These are phyloP conservation scores for Piedraia hortae DNA, from an alignment of 2,329 filamentous ascomycete genomes.

Conservation along the genomic window DNA sequence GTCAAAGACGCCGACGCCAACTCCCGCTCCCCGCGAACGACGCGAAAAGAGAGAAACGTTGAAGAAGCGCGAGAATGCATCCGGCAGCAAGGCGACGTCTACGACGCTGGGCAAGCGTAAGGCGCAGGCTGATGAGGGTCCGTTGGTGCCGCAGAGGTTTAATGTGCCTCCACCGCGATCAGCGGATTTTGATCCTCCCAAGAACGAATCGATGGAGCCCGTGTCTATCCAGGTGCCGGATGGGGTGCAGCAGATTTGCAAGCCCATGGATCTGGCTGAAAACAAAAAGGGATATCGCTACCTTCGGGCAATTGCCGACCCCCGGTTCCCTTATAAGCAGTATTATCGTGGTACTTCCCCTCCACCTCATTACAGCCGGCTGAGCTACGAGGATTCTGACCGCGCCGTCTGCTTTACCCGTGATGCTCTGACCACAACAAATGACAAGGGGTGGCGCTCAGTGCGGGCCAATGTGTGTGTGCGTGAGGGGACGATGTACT, in stretches of 20 bases:
- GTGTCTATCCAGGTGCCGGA: conserved; percentile 17
- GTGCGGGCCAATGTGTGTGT: conserved; percentile 73
- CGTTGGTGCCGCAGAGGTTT: conserved; percentile 23
- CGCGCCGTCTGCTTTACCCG: conserved; percentile 53
- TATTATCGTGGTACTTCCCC: conserved; percentile 78
- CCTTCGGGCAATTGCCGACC: conserved; percentile 70
- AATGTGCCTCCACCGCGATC: conserved; percentile 20
- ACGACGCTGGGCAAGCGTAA: conserved; percentile 12
- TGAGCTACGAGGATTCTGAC: conserved; percentile 82
- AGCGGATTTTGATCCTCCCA: conserved; percentile 22
- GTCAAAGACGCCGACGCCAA: conserved; percentile 13
- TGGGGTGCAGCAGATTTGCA: conserved; percentile 18
- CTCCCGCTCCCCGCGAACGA: conserved; percentile 20
- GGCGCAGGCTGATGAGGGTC: conserved; percentile 11
- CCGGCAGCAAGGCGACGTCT: conserved; percentile 12
- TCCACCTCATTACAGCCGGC: conserved; percentile 52
- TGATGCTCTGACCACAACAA: conserved; percentile 50
- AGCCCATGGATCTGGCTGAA: conserved; percentile 26
- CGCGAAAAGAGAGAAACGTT: conserved; percentile 23
- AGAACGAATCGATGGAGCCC: conserved; percentile 22
- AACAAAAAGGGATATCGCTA: conserved; percentile 59
- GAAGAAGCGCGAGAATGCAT: conserved; percentile 23
- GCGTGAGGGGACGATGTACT: conserved; percentile 74
- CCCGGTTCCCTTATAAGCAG: conserved; percentile 57
- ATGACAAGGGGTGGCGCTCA: conserved; percentile 80